Evolutionary conservation across 257 asterid genomes (phyloP).

Genomic region (Avicennia marina): DNA sequence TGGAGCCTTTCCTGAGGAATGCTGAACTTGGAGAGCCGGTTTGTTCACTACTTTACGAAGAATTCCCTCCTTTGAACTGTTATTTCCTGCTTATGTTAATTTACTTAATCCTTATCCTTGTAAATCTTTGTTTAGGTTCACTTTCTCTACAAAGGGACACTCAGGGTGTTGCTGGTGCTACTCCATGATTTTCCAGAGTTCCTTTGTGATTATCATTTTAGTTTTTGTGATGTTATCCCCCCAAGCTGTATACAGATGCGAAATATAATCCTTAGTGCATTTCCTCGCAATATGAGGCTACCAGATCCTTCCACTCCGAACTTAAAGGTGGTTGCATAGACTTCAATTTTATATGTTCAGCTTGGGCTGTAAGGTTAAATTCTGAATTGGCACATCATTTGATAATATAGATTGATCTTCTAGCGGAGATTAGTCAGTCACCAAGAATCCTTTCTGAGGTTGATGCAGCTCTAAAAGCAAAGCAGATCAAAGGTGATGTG

Average conservation of each 20-base stretch:
- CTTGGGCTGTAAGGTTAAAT: neutral
- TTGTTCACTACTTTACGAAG: conserved; percentile 15
- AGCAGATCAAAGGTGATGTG: conserved; percentile 77
- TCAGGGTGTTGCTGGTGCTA: conserved; percentile 89
- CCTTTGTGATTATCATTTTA: conserved; percentile 97
- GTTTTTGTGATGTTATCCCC: conserved; percentile 98
- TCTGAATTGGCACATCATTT: conserved; percentile 14
- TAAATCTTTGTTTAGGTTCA: conserved; percentile 47
- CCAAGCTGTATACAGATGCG: conserved; percentile 98
- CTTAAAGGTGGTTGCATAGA: conserved; percentile 50
- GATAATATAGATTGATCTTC: conserved; percentile 65
- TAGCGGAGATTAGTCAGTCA: conserved; percentile 74
- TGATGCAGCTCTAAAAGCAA: conserved; percentile 84
- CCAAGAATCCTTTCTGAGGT: conserved; percentile 95
- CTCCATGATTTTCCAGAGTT: conserved; percentile 98
- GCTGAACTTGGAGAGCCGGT: conserved; percentile 94
- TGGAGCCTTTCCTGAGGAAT: conserved; percentile 96
- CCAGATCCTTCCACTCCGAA: conserved; percentile 98
- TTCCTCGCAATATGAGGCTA: conserved; percentile 97
- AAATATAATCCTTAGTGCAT: conserved; percentile 90
- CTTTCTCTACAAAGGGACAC: conserved; percentile 86
- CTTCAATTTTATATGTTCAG: neutral
- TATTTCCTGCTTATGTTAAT: neutral
- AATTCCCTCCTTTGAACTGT: neutral
- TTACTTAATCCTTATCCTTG: conserved; percentile 5